These are phyloP conservation scores for Pelargonium myrrhifolium DNA, from an alignment of 441 rosid species.

Conservation along the genomic window DNA sequence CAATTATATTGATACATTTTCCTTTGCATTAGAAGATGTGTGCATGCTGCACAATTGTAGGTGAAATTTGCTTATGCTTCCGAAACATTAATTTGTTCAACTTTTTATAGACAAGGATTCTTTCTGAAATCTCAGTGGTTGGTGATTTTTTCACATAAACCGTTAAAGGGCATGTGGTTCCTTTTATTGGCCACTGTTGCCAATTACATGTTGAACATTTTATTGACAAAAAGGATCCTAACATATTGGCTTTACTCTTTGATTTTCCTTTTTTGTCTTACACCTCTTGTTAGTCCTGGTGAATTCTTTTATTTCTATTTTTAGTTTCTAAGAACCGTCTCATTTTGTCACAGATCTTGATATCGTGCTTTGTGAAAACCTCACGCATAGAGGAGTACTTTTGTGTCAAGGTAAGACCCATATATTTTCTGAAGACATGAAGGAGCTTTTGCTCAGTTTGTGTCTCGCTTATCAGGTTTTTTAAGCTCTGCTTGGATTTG, in stretches of 20 bases:
- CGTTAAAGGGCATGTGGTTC: neutral
- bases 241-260: neutral
- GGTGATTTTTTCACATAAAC: neutral
- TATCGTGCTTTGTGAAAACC: constrained; percentile 65
- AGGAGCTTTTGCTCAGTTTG: neutral
- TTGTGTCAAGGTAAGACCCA: constrained; percentile 51
- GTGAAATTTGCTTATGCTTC: neutral
- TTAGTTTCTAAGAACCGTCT: constrained; percentile 14
- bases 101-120: neutral
- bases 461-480: neutral
- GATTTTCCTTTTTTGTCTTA: neutral
- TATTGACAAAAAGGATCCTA: neutral
- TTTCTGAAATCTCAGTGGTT: neutral
- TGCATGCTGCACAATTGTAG: neutral
- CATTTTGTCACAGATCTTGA: constrained; percentile 44
- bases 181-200: no score
- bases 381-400: constrained; percentile 67
- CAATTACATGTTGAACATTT: no score
- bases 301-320: constrained; percentile 11
- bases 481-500: constrained; percentile 1
- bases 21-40: neutral
- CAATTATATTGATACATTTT: neutral
- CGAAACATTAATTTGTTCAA: neutral
- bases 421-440: neutral
- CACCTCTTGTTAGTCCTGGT: constrained; percentile 2